Evolutionary conservation across 768 basidiomycete genomes (phyloP), one percentile per base, ranked within the genome.

Genomic region (Tulasnella sp.): DNA sequence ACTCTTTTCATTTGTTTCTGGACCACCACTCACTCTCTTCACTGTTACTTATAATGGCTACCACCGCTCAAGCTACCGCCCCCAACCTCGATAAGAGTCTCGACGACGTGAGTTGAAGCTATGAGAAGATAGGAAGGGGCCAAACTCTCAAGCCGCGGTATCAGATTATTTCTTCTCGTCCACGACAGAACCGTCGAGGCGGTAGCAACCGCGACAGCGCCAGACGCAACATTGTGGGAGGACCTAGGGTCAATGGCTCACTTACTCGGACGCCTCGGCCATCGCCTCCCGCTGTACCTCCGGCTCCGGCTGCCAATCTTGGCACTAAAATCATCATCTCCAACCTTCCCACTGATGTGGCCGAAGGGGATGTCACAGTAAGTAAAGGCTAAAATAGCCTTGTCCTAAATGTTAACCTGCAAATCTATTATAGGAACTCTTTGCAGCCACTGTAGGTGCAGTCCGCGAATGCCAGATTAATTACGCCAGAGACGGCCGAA

Each of bases 361-460:
- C 57, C 24, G 57, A 59, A 19, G 27, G 49, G 4, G 57, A 59
- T n/a, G 57, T 59, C 34, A 49, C 45, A 15, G 57, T 59, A 59
- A n/a, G 57, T 59, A 12, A 29, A 48, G 5, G 15, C 21, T 49
- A 11, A 7, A 29, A 48, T 21, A 22, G 46, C 7, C n/a, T 5
- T 48, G n/a, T 48, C n/a, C 34, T 38, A 5, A 15, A 7, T 5
- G 34, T 15, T 38, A 15, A 38, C 15, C 15, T 5, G 5, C 52
- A 19, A 8, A 15, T 38, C 34, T 38, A 7, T 15, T 15, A 38
- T 65, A 99, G 96, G 96, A 99, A 69, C 80, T 99, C 34, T 97
- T 99, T 74, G 76, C 78, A 57, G 79, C 83, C 1, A 98, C 94
- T n/a, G 85, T 98, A 63, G 96, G 96, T 11, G 84, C 87, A 8